Percentiles rank a stretch among this genome's conserved stretches.
phyloP scores from a whole-genome alignment of 1,284 basidiomycete genomes.

The Paramarasmius palmivorus region DNA sequence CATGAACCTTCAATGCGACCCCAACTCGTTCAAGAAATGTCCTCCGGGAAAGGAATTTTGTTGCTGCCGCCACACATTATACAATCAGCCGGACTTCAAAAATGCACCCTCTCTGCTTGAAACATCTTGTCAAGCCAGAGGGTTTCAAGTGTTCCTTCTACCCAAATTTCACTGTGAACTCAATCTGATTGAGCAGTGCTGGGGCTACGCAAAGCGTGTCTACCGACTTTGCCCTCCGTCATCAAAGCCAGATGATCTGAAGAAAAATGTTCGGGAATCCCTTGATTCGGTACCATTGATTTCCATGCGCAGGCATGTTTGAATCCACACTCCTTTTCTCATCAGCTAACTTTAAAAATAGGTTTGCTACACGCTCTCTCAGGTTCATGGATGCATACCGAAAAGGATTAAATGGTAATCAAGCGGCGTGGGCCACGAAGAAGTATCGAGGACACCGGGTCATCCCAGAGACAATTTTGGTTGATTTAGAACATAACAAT shows the following conservation, averaged over 20 bases:
- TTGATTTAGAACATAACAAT: no score
- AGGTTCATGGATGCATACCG: no score
- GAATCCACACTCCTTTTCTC: no score
- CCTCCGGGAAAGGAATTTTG: not conserved
- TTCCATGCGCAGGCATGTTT: not conserved
- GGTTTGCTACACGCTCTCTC: no score
- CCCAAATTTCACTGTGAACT: not conserved
- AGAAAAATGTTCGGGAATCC: not conserved
- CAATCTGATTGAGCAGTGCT: not conserved
- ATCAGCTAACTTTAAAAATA: no score
- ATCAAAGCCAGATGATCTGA: not conserved
- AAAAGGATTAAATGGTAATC: no score
- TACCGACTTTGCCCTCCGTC: not conserved
- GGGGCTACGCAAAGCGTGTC: not conserved
- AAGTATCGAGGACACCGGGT: no score
- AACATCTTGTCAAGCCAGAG: no score
- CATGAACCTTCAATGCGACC: not conserved
- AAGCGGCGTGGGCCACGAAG: no score
- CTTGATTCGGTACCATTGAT: not conserved
- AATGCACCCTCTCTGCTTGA: no score
- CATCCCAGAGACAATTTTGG: no score
- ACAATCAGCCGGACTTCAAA: constrained; percentile 12
- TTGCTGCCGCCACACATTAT: constrained; percentile 7
- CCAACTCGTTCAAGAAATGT: not conserved
- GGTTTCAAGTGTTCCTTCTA: constrained; percentile 23